Percentiles rank a stretch among this genome's conserved stretches.
Conservation (phyloP, 1,284 basidiomycete genomes). For the Earliella scabrosa region DNA sequence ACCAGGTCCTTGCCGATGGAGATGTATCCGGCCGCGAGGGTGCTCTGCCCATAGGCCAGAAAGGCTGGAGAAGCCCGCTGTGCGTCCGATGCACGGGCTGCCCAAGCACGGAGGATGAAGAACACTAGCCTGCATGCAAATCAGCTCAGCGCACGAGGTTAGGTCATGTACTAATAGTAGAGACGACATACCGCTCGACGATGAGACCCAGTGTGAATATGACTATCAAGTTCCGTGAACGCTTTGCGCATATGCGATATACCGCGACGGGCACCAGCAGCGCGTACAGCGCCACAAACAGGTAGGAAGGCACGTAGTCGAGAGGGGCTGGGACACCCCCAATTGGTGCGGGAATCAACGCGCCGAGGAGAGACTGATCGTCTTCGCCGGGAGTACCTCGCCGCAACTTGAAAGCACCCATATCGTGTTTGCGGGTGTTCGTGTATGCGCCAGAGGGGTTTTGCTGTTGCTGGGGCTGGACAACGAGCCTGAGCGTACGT, state of each 20-base stretch:
- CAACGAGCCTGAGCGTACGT: no score
- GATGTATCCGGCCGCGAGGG: constrained; percentile 1
- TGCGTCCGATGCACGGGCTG: neutral
- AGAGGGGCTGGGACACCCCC: neutral
- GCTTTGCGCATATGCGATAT: neutral
- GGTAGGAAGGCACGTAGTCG: neutral
- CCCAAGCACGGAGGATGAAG: neutral
- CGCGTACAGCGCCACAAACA: constrained; percentile 2
- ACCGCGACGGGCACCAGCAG: constrained; percentile 1
- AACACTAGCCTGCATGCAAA: no score
- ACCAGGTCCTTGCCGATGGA: constrained; percentile 2
- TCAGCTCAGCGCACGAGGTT: no score
- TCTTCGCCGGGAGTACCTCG: no score
- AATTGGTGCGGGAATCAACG: neutral
- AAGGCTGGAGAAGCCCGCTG: neutral
- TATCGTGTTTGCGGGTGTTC: no score
- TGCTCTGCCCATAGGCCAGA: constrained; percentile 2
- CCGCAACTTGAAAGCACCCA: no score
- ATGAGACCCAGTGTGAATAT: neutral
- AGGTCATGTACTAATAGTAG: no score
- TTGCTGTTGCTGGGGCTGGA: no score
- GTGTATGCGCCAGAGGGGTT: no score
- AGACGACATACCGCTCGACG: neutral
- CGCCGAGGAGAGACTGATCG: no score
- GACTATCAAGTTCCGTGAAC: neutral